phyloP scores from a whole-genome alignment of 352 stramenopile genomes.

The Thraustochytrium sp. region DNA sequence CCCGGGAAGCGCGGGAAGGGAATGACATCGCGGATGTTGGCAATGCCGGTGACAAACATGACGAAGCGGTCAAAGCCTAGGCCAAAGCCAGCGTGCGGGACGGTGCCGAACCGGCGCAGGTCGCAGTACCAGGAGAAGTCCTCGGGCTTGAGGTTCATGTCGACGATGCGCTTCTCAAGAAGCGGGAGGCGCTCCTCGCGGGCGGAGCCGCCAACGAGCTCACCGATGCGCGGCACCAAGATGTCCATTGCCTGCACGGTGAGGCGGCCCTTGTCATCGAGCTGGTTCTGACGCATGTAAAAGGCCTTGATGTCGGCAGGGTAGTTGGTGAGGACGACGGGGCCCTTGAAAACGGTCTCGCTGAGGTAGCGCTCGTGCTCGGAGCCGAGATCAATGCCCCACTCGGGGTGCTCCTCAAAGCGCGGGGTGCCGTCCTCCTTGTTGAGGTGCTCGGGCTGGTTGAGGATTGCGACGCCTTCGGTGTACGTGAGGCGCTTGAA shows the following conservation, averaged over 20 bases:
- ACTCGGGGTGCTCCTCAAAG: constrained; percentile 56
- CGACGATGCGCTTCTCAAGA: constrained; percentile 64
- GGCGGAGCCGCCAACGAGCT: constrained; percentile 71
- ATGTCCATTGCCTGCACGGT: constrained; percentile 89
- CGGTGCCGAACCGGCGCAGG: constrained; percentile 66
- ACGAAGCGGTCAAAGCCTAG: constrained; percentile 94
- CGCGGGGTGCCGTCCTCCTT: constrained; percentile 47
- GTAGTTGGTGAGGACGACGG: constrained; percentile 82
- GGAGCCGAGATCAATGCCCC: constrained; percentile 86
- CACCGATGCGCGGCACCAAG: constrained; percentile 69
- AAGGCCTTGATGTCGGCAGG: constrained; percentile 92
- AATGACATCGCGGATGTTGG: constrained; percentile 96
- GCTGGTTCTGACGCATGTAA: constrained; percentile 89
- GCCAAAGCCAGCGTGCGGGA: constrained; percentile 90
- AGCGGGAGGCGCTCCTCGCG: constrained; percentile 84
- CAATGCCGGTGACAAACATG: constrained; percentile 77
- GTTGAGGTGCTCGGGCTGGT: constrained; percentile 58
- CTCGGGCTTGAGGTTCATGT: constrained; percentile 60
- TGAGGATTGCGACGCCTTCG: constrained; percentile 78
- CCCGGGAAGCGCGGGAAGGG: constrained; percentile 86
- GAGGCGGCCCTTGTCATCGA: constrained; percentile 58
- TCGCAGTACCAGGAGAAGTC: constrained; percentile 88
- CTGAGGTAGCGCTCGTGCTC: constrained; percentile 91
- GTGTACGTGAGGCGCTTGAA: constrained; percentile 83
- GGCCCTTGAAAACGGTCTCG: constrained; percentile 65